Conservation (phyloP, 768 basidiomycete species). For the Boletus tylopilopsis region DNA sequence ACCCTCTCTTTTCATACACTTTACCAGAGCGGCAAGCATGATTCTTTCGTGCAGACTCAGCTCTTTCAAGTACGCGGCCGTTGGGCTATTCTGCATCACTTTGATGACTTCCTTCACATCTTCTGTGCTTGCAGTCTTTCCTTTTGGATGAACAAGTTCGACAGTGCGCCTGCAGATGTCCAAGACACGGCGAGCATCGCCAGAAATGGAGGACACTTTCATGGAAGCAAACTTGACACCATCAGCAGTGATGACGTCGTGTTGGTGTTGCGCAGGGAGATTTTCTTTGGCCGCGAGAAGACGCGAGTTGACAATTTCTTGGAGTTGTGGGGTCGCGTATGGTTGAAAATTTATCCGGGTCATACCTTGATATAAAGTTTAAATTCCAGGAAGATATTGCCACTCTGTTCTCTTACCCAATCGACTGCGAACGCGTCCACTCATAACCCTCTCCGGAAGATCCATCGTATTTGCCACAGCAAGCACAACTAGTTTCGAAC, state of each 20-base stretch:
- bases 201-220: constrained; percentile 76
- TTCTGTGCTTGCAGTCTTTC: constrained; percentile 53
- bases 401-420: constrained; percentile 56
- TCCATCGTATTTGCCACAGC: constrained; percentile 99
- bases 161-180: constrained; percentile 94
- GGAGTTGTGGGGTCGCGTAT: constrained; percentile 74
- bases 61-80: constrained; percentile 74
- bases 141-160: constrained; percentile 60
- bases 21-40: constrained; percentile 79
- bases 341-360: constrained; percentile 90
- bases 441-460: constrained; percentile 91
- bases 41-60: constrained; percentile 87
- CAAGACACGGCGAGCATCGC: constrained; percentile 89
- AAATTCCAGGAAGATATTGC: background rate
- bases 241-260: constrained; percentile 57
- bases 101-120: constrained; percentile 79
- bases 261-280: constrained; percentile 40
- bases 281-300: constrained; percentile 57
- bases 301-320: constrained; percentile 83
- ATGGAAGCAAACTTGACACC: constrained; percentile 85
- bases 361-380: constrained; percentile 54
- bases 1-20: constrained; percentile 79
- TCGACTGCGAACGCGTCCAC: constrained; percentile 86
- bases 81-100: constrained; percentile 89
- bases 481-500: constrained; percentile 88